Evolutionary conservation across 495 filamentous ascomycete species (phyloP).

Genomic region (Delitschia confertaspora): DNA sequence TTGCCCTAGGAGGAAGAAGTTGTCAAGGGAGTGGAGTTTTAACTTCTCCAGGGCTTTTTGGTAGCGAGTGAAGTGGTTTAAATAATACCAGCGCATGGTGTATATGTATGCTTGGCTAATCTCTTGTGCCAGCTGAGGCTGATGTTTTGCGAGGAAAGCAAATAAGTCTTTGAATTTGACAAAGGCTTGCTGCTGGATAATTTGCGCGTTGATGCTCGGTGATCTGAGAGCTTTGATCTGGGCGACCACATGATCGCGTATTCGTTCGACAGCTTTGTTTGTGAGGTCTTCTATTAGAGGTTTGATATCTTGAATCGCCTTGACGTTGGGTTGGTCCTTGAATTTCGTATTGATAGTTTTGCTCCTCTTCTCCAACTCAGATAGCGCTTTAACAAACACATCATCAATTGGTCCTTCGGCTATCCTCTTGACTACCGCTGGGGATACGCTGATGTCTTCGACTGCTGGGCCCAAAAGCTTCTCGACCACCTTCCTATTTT

Average conservation of each 20-base stretch:
- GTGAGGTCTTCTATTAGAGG: constrained; percentile 76
- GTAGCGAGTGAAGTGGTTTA: constrained; percentile 85
- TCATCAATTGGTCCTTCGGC: constrained; percentile 85
- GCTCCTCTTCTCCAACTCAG: constrained; percentile 73
- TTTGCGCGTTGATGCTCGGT: constrained; percentile 90
- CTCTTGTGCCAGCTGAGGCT: constrained; percentile 69
- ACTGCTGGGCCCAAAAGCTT: constrained; percentile 80
- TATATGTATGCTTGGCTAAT: constrained; percentile 93
- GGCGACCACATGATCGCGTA: constrained; percentile 84
- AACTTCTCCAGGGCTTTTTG: constrained; percentile 73
- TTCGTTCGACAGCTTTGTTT: constrained; percentile 84
- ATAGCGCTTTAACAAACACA: constrained; percentile 73
- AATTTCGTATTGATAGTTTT: constrained; percentile 58
- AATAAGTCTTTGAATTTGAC: constrained; percentile 80
- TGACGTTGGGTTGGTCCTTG: constrained; percentile 52
- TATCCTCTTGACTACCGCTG: constrained; percentile 69
- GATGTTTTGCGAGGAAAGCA: constrained; percentile 69
- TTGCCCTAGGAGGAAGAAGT: constrained; percentile 73
- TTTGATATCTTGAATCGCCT: constrained; percentile 71
- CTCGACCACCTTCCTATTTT: constrained; percentile 84
- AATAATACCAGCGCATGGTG: constrained; percentile 98
- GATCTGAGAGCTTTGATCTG: constrained; percentile 89
- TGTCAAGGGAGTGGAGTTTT: constrained; percentile 72
- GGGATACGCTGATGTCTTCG: constrained; percentile 83
- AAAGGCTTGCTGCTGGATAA: constrained; percentile 86